Evolutionary conservation across 352 stramenopile species (phyloP), one percentile per base, ranked within the genome.

Genomic region (Thraustochytrium sp.): DNA sequence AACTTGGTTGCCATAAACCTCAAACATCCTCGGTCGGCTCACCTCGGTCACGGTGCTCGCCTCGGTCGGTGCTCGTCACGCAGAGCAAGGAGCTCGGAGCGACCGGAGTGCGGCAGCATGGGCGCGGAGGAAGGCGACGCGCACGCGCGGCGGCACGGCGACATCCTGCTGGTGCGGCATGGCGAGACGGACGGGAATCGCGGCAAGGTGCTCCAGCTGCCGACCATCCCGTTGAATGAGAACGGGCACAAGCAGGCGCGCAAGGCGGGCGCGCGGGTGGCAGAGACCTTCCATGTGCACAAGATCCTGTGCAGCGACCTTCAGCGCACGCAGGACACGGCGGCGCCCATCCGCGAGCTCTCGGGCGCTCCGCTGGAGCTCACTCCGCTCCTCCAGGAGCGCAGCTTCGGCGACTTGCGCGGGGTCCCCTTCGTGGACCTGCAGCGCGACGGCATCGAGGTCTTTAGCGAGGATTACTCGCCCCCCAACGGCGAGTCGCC

Each of bases 301-400:
- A 82, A 82, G 62, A 82, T 82, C 29, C 36, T 84, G 23, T 84
- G 55, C 75, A 76, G 55, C 38, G 75, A 84, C 31, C 37, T 76
- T 16, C 55, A 84, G 37, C 55, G 75, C 11, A 80, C 75, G n/a
- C 44, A 76, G 31, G 75, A 76, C 55, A 84, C 75, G 34, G 75
- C 75, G 29, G 61, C 40, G 23, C 61, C 54, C 5, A 83, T 84
- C 5, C 5, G 11, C 37, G 61, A 83, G 61, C 18, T 46, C 11
- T 84, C 42, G 16, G 34, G 34, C 13, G 61, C 56, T 11, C 34
- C 34, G 16, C 34, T 83, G 5, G 42, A 83, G 37, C 44, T 80
- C 37, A 61, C 40, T 59, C 40, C 44, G 75, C 61, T 84, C 29
- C 59, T 84, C 8, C 75, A 84, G 34, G 75, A 84, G 40, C 40